phyloP scores from a whole-genome alignment of 306 rosid species.

The Malus orientalis region DNA sequence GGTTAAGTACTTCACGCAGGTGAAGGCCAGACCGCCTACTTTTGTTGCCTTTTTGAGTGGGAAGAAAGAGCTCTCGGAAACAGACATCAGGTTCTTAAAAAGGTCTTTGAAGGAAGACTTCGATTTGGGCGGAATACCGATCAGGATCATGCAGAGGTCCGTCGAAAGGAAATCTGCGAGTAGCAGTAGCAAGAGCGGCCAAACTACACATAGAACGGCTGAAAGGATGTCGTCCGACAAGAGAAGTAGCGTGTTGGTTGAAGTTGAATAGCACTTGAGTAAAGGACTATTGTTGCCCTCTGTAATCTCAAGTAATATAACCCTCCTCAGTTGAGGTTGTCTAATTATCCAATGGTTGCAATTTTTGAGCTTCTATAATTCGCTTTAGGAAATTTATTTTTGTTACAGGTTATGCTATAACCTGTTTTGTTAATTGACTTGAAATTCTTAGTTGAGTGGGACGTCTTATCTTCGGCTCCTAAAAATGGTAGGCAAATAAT shows the following conservation, averaged over 20 bases:
- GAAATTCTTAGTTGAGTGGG: not conserved
- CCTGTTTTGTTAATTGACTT: not conserved
- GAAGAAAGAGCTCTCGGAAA: conserved; percentile 58
- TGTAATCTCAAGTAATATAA: not conserved
- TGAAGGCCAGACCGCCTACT: conserved; percentile 92
- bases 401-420: not conserved
- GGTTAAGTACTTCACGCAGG: conserved; percentile 90
- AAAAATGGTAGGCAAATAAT: no score
- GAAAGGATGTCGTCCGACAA: conserved; percentile 57
- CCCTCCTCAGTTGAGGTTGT: not conserved
- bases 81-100: conserved; percentile 69
- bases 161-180: conserved; percentile 32
- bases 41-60: conserved; percentile 84
- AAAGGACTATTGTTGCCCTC: not conserved
- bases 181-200: conserved; percentile 33
- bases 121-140: conserved; percentile 91
- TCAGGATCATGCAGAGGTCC: conserved; percentile 73
- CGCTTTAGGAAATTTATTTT: not conserved
- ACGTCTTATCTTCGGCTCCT: not conserved
- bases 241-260: conserved; percentile 21
- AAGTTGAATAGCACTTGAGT: not conserved
- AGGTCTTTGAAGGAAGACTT: conserved; percentile 92
- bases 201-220: conserved; percentile 17
- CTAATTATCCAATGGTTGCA: not conserved
- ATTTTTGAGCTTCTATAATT: not conserved